phyloP scores from a whole-genome alignment of 2,329 filamentous ascomycete species.

The Neofusicoccum sp. region DNA sequence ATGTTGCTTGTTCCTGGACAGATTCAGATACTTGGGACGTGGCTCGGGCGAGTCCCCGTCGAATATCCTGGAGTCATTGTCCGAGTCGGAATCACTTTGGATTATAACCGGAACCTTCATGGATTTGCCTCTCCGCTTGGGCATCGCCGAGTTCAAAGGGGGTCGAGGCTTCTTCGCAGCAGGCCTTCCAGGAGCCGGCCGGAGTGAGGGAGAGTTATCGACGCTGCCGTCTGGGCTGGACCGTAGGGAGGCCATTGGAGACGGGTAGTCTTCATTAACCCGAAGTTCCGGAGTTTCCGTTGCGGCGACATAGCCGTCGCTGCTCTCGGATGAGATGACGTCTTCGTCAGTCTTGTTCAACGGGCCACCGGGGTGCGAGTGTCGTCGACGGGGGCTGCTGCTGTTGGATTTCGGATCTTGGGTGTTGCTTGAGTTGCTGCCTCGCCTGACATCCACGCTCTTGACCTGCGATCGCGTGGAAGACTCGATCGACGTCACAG shows the following conservation, averaged over 20 bases:
- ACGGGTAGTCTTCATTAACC: background rate
- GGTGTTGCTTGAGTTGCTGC: constrained; percentile 2
- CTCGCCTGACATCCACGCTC: constrained; percentile 28
- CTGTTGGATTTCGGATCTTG: background rate
- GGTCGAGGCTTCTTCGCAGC: constrained; percentile 32
- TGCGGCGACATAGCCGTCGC: background rate
- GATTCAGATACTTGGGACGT: background rate
- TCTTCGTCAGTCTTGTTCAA: background rate
- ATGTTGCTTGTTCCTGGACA: background rate
- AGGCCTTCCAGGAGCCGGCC: constrained; percentile 26
- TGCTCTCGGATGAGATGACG: background rate
- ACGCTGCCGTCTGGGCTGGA: constrained; percentile 22
- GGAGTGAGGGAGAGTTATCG: constrained; percentile 38
- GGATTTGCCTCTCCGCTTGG: constrained; percentile 30
- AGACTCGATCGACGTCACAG: constrained; percentile 32
- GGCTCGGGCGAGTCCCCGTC: background rate
- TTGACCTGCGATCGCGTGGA: constrained; percentile 28
- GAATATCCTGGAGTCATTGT: background rate
- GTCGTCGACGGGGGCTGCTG: constrained; percentile 2
- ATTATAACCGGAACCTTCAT: constrained; percentile 2
- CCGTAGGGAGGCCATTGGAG: background rate
- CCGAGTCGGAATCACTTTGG: constrained; percentile 1
- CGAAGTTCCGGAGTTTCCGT: background rate
- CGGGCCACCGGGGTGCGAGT: background rate
- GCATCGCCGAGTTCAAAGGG: constrained; percentile 45